Evolutionary conservation across 148 eudicot genomes (phyloP), one percentile per base, ranked within the genome.

Genomic region (Rhododendron ferrugineum): DNA sequence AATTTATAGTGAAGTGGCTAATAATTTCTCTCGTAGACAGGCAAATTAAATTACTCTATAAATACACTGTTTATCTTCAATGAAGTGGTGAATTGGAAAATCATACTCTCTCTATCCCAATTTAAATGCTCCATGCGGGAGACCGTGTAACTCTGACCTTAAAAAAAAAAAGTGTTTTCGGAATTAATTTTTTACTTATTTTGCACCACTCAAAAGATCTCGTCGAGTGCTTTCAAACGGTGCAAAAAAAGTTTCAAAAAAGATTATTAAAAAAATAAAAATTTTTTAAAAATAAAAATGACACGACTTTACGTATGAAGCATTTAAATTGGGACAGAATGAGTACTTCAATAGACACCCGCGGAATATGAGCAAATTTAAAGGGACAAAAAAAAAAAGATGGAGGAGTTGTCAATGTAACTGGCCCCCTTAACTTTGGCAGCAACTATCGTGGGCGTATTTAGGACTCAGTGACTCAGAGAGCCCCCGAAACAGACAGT

Each of bases 401-500:
- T 18, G 52, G 42, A 34, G 52, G 85, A 74, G 87, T 82, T 73
- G 87, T 82, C 85, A 74, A 74, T 82, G 34, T 70, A 60, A 70
- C 32, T 37, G 81, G 75, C n/a, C 85, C 68, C 87, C 37, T 60
- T n/a, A 47, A 75, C 80, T 86, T 86, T 86, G 87, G 87, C 87
- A 86, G 87, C 87, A 86, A 86, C 81, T 62, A 75, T 86, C 85
- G 54, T 75, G 85, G 87, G 87, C 82, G 84, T 34, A 79, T 44
- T 82, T 81, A 50, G 84, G 79, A 42, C 79, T 80, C 75, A 73
- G 62, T 81, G 81, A 73, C 80, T 34, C 68, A 73, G 79, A 68
- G 52, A 52, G 56, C 16, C 56, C 15, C 56, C 50, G 18, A 54
- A 54, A 54, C 60, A 18, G 60, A 54, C 60, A 54, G 3, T 18